Base-by-base conservation (phyloP, 2,329 filamentous ascomycete species). In the Penicillium sp. region DNA sequence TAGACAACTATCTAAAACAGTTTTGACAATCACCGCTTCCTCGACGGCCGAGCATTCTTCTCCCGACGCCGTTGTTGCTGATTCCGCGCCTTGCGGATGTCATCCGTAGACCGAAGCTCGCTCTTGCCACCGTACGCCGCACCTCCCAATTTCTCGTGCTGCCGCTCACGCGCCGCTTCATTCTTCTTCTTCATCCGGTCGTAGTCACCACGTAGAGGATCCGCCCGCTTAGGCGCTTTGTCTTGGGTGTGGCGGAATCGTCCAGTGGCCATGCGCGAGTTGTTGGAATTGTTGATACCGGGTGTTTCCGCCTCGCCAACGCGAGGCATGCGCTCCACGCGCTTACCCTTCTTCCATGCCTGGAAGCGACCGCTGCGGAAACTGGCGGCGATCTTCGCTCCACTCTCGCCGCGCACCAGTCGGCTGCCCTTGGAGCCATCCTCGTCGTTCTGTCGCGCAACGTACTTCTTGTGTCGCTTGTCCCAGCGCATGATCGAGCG, bases 361-460 rank as follows among this genome's bases (percentile, higher is more conserved):
- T 97, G 91, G 75, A 95, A 99, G 38, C 92, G 85, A 30, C 95
- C 93, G 69, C 86, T 91, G 66, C 92, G 86, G 81, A 99, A 97
- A 52, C 80, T 87, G 38, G 93, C 90, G 1, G 93, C 89, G 62
- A 99, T 96, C 77, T 96, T 97, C 75, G 92, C 89, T 46, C 93
- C 93, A 64, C 83, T 89, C 74, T 99, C 93, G 62, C 93, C 91
- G 55, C 82, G 80, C 49, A 96, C 86, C 75, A 96, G 85, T 40
- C 80, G 80, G 65, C 84, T 86, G 30, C 81, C 81, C 62, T 83
- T 84, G 27, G 82, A 95, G 33, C 93, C 93, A 73, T 99, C 95
- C 61, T 95, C 88, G 73, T 99, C 93, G 77, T 99, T 97, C 61
- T 84, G 84, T 30, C 88, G 83, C 11, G 88, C 79, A 30, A 99